These are phyloP conservation scores for Pythium utonaiense DNA, from an alignment of 352 stramenopile genomes.

Conservation along the genomic window DNA sequence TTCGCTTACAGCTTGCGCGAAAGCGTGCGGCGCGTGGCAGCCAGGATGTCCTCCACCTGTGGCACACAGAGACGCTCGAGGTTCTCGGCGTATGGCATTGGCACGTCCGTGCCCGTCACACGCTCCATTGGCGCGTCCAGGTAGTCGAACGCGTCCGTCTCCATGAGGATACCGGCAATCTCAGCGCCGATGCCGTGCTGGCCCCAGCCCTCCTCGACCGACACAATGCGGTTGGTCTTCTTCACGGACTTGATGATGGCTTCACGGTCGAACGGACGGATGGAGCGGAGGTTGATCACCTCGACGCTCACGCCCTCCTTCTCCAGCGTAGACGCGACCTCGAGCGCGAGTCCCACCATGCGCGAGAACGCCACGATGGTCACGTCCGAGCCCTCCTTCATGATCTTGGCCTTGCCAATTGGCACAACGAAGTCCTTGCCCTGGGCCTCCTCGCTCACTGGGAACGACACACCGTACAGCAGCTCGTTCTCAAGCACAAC, in stretches of 20 bases:
- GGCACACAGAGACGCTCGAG: conserved; percentile 95
- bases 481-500: conserved; percentile 99
- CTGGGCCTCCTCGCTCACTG: conserved; percentile 97
- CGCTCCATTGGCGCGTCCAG: conserved; percentile 97
- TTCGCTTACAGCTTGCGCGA: conserved; percentile 62
- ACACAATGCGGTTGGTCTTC: conserved; percentile 98
- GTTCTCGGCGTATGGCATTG: conserved; percentile 98
- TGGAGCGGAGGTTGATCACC: conserved; percentile 93
- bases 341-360: conserved; percentile 94
- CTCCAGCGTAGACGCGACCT: conserved; percentile 92
- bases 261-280: conserved; percentile 96
- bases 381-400: conserved; percentile 95
- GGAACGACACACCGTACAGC: conserved; percentile 97
- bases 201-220: conserved; percentile 96
- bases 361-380: conserved; percentile 98
- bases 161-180: conserved; percentile 97
- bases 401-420: conserved; percentile 99
- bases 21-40: conserved; percentile 88
- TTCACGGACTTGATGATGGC: conserved; percentile 97
- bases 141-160: conserved; percentile 98
- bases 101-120: conserved; percentile 97
- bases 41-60: conserved; percentile 93
- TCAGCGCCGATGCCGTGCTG: conserved; percentile 97
- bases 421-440: conserved; percentile 96
- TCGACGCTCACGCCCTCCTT: conserved; percentile 95